Base-by-base conservation (phyloP, 2,329 filamentous ascomycete species). In the Fonsecaea pugnacius region DNA sequence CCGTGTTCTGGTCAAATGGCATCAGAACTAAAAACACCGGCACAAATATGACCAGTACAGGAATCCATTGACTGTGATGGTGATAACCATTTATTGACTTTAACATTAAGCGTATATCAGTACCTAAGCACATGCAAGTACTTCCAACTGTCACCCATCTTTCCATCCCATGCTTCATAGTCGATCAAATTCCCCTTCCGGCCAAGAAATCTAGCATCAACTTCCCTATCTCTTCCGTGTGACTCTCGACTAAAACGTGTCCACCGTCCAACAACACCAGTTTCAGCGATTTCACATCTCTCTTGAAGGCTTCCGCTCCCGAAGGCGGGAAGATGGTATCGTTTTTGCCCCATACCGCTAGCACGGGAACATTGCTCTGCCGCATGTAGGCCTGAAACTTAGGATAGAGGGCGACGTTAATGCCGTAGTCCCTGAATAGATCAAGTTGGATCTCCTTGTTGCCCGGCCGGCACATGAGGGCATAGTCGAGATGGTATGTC, bases 261-360 rank as follows among this genome's bases (percentile, higher is more conserved):
- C 84, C 84, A 1, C 80, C 80, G 72, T 87, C 83, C 48, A 87
- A 70, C 55, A 83, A 75, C 65, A 79, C 75, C 43, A 86, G 70
- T 71, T 84, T 79, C 4, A 82, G 77, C 27, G 79, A 73, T 8
- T 77, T 73, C 14, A 83, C 72, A 74, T 88, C 84, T 24, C 70
- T 75, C 70, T 78, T 79, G 68, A 77, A 87, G 0, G 84, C 84
- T 73, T 85, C 80, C 0, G 85, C 85, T 0, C 85, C 85, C 0
- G 78, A 67, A 0, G 79, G 58, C 4, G 74, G 67, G 51, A 77
- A 77, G 32, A 84, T 81, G 2, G 72, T 69, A 74, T 88, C 85
- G 63, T 83, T 80, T 74, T 82, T 83, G 0, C 86, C 85, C 86
- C 86, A 88, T 3, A 83, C 77, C 1, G 84, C 83, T 65, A 88